Evolutionary conservation across 805 yeast species (phyloP).

Genomic region (Cyberlindnera misumaiensis): DNA sequence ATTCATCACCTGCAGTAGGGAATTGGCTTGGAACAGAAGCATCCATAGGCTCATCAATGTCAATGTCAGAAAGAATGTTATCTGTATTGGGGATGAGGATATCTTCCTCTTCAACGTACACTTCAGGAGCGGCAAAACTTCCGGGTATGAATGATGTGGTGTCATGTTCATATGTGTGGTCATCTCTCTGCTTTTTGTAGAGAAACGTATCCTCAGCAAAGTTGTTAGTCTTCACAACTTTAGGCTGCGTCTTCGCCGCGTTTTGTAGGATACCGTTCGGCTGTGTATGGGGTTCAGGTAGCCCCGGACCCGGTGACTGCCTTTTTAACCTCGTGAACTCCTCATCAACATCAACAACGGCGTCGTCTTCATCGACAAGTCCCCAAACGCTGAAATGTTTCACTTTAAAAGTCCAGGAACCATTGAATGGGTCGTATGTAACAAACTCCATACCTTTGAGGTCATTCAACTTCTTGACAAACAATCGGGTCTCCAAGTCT

Average conservation of each 20-base stretch:
- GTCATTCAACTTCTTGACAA: constrained; percentile 44
- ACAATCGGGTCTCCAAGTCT: constrained; percentile 37
- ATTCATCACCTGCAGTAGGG: constrained; percentile 12
- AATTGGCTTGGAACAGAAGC: constrained; percentile 8
- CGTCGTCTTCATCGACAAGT: constrained; percentile 58
- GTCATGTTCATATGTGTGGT: constrained; percentile 16
- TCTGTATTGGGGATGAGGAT: constrained; percentile 4
- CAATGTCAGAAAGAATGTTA: constrained; percentile 11
- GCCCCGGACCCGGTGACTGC: constrained; percentile 11
- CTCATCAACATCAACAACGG: constrained; percentile 43
- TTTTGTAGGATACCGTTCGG: constrained; percentile 3
- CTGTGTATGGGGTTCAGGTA: background rate
- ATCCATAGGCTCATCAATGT: constrained; percentile 7
- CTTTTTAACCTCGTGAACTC: constrained; percentile 21
- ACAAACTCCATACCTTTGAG: constrained; percentile 70
- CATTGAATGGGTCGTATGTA: constrained; percentile 69
- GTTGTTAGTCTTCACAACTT: constrained; percentile 9
- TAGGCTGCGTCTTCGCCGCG: constrained; percentile 2
- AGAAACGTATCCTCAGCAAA: constrained; percentile 24
- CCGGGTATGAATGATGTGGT: constrained; percentile 22
- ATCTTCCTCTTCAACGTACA: constrained; percentile 4
- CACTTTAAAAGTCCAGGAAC: constrained; percentile 74
- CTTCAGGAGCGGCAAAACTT: constrained; percentile 18
- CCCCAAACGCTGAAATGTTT: constrained; percentile 97
- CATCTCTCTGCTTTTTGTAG: constrained; percentile 26